Evolutionary conservation across 1,139 yeast genomes (phyloP).

Genomic region (Pichia sp.): DNA sequence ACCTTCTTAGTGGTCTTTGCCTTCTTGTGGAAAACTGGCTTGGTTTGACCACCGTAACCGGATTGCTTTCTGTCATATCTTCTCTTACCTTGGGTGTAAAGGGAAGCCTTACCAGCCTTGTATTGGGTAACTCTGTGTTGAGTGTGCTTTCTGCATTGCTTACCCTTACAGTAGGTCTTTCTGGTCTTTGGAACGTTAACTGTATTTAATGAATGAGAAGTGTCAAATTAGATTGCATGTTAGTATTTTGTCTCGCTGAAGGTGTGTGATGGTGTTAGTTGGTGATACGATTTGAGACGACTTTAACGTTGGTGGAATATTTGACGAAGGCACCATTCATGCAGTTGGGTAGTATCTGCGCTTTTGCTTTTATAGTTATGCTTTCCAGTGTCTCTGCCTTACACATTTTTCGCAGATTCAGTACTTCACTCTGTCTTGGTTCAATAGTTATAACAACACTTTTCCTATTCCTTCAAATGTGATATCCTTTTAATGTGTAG

Average conservation of each 20-base stretch:
- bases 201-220: conserved; percentile 23
- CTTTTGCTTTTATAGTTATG: no score
- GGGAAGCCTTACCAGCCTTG: conserved; percentile 99
- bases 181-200: conserved; percentile 99
- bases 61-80: conserved; percentile 99
- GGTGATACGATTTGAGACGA: not conserved
- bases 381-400: no score
- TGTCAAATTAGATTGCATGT: conserved; percentile 13
- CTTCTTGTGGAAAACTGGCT: conserved; percentile 99
- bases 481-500: no score
- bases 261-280: conserved; percentile 4
- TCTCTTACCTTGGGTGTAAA: conserved; percentile 99
- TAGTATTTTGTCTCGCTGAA: conserved; percentile 9
- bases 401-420: no score
- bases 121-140: conserved; percentile 99
- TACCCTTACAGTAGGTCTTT: conserved; percentile 99
- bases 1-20: conserved; percentile 99
- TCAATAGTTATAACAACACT: no score
- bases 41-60: conserved; percentile 99
- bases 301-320: not conserved
- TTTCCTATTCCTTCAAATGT: no score
- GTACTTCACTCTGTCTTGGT: no score
- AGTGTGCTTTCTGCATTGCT: conserved; percentile 99
- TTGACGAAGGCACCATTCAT: not conserved
- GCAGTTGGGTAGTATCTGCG: no score